Conservation (phyloP, 257 asterid species). For the Solanum clarkiae region DNA sequence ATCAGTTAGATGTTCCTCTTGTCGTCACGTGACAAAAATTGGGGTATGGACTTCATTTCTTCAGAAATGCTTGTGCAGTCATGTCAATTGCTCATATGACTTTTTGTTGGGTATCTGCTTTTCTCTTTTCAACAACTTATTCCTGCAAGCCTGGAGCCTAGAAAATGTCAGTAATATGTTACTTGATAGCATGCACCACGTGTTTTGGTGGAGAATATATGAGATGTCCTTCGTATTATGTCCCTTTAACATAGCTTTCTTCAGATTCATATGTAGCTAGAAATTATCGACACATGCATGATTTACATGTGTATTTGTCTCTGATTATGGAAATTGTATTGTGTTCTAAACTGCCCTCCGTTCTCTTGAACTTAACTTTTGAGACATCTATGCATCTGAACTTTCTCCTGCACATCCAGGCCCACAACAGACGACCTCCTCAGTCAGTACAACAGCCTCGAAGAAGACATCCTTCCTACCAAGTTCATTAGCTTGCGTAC, state of each 20-base stretch:
- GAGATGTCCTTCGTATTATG: neutral
- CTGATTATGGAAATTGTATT: neutral
- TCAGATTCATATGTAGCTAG: neutral
- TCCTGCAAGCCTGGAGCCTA: neutral
- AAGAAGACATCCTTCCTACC: slow-evolving; percentile 31
- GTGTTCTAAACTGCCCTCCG: neutral
- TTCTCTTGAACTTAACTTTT: neutral
- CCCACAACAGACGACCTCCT: slow-evolving; percentile 66
- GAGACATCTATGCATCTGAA: neutral
- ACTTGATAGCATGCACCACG: neutral
- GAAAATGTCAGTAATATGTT: neutral
- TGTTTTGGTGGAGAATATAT: neutral
- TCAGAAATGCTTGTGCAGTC: neutral
- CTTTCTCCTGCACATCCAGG: slow-evolving; percentile 29
- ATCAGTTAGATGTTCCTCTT: slow-evolving; percentile 67
- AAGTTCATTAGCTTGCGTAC: slow-evolving; percentile 23
- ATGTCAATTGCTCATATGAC: neutral
- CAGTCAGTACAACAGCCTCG: slow-evolving; percentile 58
- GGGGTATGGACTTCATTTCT: slow-evolving; percentile 41
- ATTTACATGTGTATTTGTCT: neutral
- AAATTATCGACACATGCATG: neutral
- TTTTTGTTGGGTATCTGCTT: neutral
- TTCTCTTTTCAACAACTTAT: neutral
- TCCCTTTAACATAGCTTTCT: neutral
- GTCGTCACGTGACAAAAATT: slow-evolving; percentile 60